Evolutionary conservation across 176 grass and related monocot species (phyloP), one percentile per base, ranked within the genome.

Genomic region (Avena eriantha): DNA sequence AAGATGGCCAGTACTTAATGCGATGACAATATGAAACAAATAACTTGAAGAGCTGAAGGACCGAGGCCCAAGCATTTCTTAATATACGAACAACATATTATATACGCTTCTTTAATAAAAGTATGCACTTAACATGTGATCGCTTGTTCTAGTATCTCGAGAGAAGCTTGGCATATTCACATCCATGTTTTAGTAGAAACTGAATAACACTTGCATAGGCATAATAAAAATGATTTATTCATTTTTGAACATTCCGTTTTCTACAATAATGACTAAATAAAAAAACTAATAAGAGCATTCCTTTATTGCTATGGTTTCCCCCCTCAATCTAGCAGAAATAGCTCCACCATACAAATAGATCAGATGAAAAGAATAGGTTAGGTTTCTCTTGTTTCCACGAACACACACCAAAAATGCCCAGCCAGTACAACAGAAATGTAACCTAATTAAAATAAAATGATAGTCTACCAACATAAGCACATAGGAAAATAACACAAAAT

Each of bases 91-190:
- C 35, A 34, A 33, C 22, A n/a, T 1, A 69, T 66, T 64, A 3
- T 46, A 89, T 84, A 69, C 47, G 64, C 8, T 75, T 79, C 19
- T 84, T 36, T 26, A 49, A 89, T 55, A 24, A 50, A n/a, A 80
- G 33, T 24, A 57, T 68, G 59, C 51, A 83, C 7, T 73, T 77
- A 64, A 84, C 47, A 65, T 65, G 24, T 43, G 29, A 70, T 70
- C 3, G 2, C 29, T 24, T 82, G 47, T 56, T 55, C 16, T 68
- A 51, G 21, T 56, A 33, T 73, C 41, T 23, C 53, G 48, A 65
- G 5, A 26, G 77, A 73, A 41, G 31, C 81, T 31, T 12, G 41
- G 1, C 51, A 70, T 41, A 61, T 26, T 29, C 18, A 82, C 8
- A 84, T 41, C 11, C 15, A 54, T 80, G 21, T 63, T 69, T 83